Evolutionary conservation across 2,329 filamentous ascomycete genomes (phyloP).

Genomic region (Graphiopsis chlorocephala): DNA sequence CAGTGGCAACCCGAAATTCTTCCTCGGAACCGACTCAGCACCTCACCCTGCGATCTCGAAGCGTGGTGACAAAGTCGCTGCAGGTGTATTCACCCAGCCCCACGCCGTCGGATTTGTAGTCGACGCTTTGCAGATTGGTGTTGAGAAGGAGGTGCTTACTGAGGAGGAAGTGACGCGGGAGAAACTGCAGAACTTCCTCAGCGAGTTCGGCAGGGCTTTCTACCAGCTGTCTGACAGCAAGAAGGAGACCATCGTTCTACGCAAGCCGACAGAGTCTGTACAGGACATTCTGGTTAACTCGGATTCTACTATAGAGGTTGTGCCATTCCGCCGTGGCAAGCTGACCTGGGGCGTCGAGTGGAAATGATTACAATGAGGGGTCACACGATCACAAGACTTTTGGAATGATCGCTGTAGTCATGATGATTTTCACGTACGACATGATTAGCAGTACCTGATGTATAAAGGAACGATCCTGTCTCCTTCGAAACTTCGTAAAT

Average conservation of each 20-base stretch:
- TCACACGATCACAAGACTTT: conserved; percentile 30
- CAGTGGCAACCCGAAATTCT: conserved; percentile 64
- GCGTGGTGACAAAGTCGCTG: conserved; percentile 57
- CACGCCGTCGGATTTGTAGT: conserved; percentile 66
- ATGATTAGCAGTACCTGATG: neutral
- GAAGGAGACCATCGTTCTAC: conserved; percentile 56
- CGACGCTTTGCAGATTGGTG: conserved; percentile 61
- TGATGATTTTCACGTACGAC: neutral
- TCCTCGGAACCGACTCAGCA: conserved; percentile 73
- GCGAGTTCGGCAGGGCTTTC: conserved; percentile 56
- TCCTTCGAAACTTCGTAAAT: neutral
- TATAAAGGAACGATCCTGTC: neutral
- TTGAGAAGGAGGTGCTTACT: conserved; percentile 53
- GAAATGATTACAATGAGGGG: conserved; percentile 43
- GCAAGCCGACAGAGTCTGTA: conserved; percentile 53
- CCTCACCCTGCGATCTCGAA: conserved; percentile 65
- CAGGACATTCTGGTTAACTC: conserved; percentile 54
- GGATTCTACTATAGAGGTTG: conserved; percentile 56
- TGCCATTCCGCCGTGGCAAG: conserved; percentile 64
- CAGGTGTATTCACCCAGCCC: conserved; percentile 78
- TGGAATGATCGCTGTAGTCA: conserved; percentile 57
- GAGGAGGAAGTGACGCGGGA: conserved; percentile 55
- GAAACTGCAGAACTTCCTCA: conserved; percentile 57
- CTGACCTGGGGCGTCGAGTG: conserved; percentile 56
- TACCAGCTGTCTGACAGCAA: conserved; percentile 51